Base-by-base conservation (phyloP, 306 rosid species). In the Sesbania bispinosa region DNA sequence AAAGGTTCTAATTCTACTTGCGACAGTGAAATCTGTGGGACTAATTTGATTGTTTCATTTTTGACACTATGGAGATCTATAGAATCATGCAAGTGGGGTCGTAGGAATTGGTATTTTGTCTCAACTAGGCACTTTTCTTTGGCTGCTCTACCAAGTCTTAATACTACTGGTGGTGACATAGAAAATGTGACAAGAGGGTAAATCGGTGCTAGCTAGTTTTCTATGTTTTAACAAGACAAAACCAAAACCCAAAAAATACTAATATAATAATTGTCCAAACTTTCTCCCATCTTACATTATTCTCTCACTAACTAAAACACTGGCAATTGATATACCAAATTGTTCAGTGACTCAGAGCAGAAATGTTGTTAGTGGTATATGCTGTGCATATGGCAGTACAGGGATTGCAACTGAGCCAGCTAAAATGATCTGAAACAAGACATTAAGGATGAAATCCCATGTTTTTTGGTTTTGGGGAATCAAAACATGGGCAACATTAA, bases 401-500 rank as follows among this genome's bases (percentile, higher is more conserved):
- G 38, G 26, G 66, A 72, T 74, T 79, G 70, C 42, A 73, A 74
- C 47, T 46, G 62, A 60, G 67, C 43, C 74, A 66, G 82, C 72
- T 53, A 77, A 74, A 81, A 9, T 35, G 39, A 62, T 62, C 66
- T 62, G 73, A 54, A 79, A 81, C 77, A 82, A 80, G 85, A 87
- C 93, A 90, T 73, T 82, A 59, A 82, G 70, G 58, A 81, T 81
- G 74, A 84, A 87, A 76, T 76, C 71, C 80, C 96, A 90, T 77
- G 91, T 72, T 88, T 87, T 86, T 81, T 64, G 79, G 80, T 87
- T 86, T 81, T 35, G 91, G 90, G 88, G 11, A 89, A 84, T 73
- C 80, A 94, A 90, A n/a, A 93, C 84, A 84, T 85, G 90, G 82
- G 78, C 82, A 84, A 83, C 90, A 83, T 69, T 54, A 63, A 77